phyloP scores from a whole-genome alignment of 306 rosid genomes.

The Lathyrus sativus region DNA sequence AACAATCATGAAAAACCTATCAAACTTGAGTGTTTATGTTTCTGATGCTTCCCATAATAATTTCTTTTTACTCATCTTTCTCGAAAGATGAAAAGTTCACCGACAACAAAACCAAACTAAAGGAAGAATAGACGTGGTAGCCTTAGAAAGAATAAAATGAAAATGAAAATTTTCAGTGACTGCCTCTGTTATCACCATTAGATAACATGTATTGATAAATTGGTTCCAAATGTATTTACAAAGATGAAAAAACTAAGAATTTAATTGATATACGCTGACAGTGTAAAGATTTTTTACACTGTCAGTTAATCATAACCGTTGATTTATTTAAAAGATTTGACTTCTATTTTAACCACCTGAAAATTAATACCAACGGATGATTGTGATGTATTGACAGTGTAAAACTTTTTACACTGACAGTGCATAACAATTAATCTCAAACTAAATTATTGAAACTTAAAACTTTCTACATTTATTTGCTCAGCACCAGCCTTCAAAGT shows the following conservation, averaged over 20 bases:
- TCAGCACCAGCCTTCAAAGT: conserved; percentile 10
- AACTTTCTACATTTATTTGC: not conserved
- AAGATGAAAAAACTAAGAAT: too few relatives aligned
- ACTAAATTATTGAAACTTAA: not conserved
- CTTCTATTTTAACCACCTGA: too few relatives aligned
- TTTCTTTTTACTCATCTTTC: conserved; percentile 2
- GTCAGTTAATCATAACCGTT: too few relatives aligned
- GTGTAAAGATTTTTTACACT: too few relatives aligned
- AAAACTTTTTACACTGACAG: too few relatives aligned
- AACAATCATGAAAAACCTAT: conserved; percentile 15
- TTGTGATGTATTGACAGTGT: too few relatives aligned
- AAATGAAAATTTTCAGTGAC: not conserved
- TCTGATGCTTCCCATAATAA: not conserved
- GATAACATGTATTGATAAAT: conserved; percentile 11
- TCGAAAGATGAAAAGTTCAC: not conserved
- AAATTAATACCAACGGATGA: too few relatives aligned
- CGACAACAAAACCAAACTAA: conserved; percentile 2
- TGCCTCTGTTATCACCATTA: conserved; percentile 1
- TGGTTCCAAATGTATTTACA: conserved; percentile 11
- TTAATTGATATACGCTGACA: too few relatives aligned
- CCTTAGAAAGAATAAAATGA: conserved; percentile 6
- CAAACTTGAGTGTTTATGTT: not conserved
- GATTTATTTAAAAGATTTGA: too few relatives aligned
- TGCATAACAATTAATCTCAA: too few relatives aligned
- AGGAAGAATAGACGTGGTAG: not conserved